Conservation (phyloP, 495 filamentous ascomycete genomes). For the Endocarpon pusillum region DNA sequence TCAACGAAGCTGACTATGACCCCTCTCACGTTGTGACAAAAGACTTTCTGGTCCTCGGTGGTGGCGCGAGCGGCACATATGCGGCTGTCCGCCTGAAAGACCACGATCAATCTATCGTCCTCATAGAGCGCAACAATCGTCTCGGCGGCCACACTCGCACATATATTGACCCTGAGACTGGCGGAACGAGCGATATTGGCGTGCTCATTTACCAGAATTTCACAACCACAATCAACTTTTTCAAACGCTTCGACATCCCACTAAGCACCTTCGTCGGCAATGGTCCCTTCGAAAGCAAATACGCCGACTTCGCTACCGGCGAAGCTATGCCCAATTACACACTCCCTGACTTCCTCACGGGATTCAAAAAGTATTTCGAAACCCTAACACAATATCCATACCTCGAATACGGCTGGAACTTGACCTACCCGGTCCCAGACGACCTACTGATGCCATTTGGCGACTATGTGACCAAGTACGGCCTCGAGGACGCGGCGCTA, state of each 20-base stretch:
- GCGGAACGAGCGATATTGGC: slow-evolving; percentile 26
- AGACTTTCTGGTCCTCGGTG: slow-evolving; percentile 29
- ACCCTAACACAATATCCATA: slow-evolving; percentile 22
- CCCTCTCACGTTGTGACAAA: slow-evolving; percentile 4
- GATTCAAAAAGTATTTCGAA: slow-evolving; percentile 12
- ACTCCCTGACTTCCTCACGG: slow-evolving; percentile 6
- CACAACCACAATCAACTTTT: slow-evolving; percentile 20
- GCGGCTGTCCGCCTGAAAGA: slow-evolving; percentile 25
- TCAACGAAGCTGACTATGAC: neutral
- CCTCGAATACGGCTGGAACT: slow-evolving; percentile 23
- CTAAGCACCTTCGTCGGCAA: slow-evolving; percentile 1
- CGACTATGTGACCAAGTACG: slow-evolving; percentile 29
- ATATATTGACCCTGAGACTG: slow-evolving; percentile 23
- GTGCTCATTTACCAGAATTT: slow-evolving; percentile 24
- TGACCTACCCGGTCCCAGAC: slow-evolving; percentile 32
- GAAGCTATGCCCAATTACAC: slow-evolving; percentile 8
- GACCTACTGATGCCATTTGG: slow-evolving; percentile 33
- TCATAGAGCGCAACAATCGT: slow-evolving; percentile 25
- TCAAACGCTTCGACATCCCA: slow-evolving; percentile 19
- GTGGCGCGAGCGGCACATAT: slow-evolving; percentile 31
- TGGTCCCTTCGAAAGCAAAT: slow-evolving; percentile 16
- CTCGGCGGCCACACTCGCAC: slow-evolving; percentile 35
- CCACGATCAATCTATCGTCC: slow-evolving; percentile 19
- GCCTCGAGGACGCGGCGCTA: slow-evolving; percentile 15
- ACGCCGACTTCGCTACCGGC: slow-evolving; percentile 17